phyloP scores from a whole-genome alignment of 176 grass and related monocot species.

The Aegilops tauschii region DNA sequence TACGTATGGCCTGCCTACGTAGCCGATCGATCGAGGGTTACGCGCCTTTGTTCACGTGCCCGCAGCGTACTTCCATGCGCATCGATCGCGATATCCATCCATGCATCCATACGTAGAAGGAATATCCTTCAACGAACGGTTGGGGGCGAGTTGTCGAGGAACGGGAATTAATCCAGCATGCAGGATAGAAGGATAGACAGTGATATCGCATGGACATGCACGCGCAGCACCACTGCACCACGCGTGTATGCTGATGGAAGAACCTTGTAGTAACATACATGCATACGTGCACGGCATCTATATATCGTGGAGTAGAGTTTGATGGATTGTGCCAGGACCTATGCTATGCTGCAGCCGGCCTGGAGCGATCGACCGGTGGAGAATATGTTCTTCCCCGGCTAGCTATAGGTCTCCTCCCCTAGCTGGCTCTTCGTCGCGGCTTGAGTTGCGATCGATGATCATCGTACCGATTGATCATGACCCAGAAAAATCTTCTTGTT shows the following conservation, averaged over 20 bases:
- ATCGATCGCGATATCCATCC: not conserved
- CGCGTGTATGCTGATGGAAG: not conserved
- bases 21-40: not conserved
- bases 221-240: not conserved
- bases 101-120: not conserved
- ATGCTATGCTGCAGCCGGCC: not conserved
- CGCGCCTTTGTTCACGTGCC: constrained; percentile 3
- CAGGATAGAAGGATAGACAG: not conserved
- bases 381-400: constrained; percentile 1
- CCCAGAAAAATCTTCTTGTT: not conserved
- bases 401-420: not conserved
- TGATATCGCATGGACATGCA: not conserved
- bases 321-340: not conserved
- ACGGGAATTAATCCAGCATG: not conserved
- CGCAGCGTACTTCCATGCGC: not conserved
- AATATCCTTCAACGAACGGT: not conserved
- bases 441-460: not conserved
- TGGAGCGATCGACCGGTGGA: not conserved
- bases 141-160: not conserved
- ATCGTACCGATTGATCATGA: not conserved
- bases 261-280: not conserved
- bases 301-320: not conserved
- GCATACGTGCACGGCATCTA: not conserved
- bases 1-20: not conserved
- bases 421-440: not conserved